Base-by-base conservation (phyloP, 2,329 filamentous ascomycete genomes). In the Sclerotinia nivalis region DNA sequence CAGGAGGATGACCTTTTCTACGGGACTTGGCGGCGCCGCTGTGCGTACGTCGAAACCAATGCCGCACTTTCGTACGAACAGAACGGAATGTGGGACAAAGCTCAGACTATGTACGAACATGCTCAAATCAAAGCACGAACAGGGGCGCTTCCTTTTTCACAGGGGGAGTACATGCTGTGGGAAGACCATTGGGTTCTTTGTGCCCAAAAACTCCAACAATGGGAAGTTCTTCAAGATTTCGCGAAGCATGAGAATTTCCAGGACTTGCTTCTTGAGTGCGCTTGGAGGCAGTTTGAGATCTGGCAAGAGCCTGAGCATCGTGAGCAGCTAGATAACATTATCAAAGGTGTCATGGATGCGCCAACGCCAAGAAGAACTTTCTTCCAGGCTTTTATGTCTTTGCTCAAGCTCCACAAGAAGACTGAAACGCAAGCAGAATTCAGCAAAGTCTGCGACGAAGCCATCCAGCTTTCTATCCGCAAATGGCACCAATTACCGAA, bases 401-500 rank as follows among this genome's bases (percentile, higher is more conserved):
- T 99, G 49, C 88, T 99, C 73, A 97, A 97, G 80, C 89, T 96
- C 73, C 95, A 98, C 80, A 91, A 93, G 75, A 95, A 97, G 81
- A 89, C 92, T 73, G 95, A 98, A 79, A 86, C 86, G 7, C 84
- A 87, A 22, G 86, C 86, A 54, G 95, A 98, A 66, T 98, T 99
- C 80, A 91, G 91, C 72, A 89, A 93, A 70, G 88, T 97, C 31
- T 97, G 94, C 77, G 96, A 99, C 76, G 96, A 99, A 81, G 95
- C 96, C 3, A 97, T 98, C 67, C 96, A 99, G 80, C 84, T 99
- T 13, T 97, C 95, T 0, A 97, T 99, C 75, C 87, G 96, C 72
- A 99, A 99, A 80, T 99, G 96, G 96, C 94, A 99, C 80, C 96
- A 99, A 80, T 85, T 99, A n/a, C 96, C 96, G 0, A 91, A 90